phyloP scores from a whole-genome alignment of 2,329 filamentous ascomycete species.

The Colletotrichum kahawae region DNA sequence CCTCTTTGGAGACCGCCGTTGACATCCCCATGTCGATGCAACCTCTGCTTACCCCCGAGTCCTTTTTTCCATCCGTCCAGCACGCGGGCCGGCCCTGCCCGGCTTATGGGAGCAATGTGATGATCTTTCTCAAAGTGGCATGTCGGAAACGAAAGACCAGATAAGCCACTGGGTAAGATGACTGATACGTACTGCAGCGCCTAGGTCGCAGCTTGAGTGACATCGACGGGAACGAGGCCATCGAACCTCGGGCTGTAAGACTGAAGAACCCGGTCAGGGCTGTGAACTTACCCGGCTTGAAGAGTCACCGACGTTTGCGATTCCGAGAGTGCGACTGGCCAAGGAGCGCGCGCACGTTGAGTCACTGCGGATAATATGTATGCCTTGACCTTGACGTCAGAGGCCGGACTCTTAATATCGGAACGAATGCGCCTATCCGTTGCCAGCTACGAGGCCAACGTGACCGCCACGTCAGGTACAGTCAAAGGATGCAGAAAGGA shows the following conservation, averaged over 20 bases:
- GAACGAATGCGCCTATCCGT: background rate
- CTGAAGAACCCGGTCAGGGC: too few species aligned
- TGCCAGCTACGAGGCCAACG: background rate
- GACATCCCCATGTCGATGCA: background rate
- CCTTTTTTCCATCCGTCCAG: background rate
- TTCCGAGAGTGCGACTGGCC: background rate
- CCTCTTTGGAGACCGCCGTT: background rate
- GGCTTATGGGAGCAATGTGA: constrained; percentile 7
- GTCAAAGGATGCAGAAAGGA: background rate
- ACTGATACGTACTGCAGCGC: background rate
- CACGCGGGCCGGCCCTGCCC: constrained; percentile 15
- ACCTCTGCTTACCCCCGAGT: background rate
- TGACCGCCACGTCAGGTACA: background rate
- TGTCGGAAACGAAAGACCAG: background rate
- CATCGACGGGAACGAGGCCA: background rate
- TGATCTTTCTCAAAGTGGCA: background rate
- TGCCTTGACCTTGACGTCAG: background rate
- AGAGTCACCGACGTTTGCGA: background rate
- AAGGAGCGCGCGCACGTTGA: background rate
- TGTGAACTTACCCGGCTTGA: background rate
- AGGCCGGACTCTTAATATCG: background rate
- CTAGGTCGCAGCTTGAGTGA: background rate
- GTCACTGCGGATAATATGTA: background rate
- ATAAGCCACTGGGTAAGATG: background rate
- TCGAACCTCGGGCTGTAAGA: background rate